phyloP scores from a whole-genome alignment of 768 basidiomycete species.

The Naganishia randhawae region DNA sequence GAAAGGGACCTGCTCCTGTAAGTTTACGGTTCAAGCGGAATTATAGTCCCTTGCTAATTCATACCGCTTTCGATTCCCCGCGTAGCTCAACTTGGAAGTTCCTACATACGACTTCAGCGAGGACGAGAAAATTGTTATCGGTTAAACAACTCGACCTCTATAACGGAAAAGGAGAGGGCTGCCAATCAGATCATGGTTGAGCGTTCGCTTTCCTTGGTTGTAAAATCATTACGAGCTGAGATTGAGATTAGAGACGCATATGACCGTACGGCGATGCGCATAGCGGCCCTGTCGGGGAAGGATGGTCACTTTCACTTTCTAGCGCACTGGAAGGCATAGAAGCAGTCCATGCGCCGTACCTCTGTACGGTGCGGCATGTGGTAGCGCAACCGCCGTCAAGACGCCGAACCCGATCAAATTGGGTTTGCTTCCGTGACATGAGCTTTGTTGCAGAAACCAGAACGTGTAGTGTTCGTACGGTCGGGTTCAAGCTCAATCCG shows the following conservation, averaged over 20 bases:
- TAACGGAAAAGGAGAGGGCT: neutral
- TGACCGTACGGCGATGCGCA: neutral
- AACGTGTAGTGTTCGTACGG: too few relatives aligned
- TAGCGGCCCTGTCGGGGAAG: too few relatives aligned
- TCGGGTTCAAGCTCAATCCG: too few relatives aligned
- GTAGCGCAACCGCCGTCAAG: too few relatives aligned
- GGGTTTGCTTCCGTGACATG: too few relatives aligned
- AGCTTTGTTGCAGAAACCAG: too few relatives aligned
- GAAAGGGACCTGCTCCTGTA: constrained; percentile 94
- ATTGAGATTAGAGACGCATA: constrained; percentile 19
- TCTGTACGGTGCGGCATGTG: too few relatives aligned
- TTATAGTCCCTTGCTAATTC: neutral
- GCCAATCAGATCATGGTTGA: neutral
- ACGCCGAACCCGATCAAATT: too few relatives aligned
- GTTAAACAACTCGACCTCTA: constrained; percentile 55
- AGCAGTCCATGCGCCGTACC: too few relatives aligned
- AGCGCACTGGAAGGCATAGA: too few relatives aligned
- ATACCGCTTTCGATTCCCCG: constrained; percentile 22
- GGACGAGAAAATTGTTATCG: constrained; percentile 80
- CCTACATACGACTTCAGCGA: constrained; percentile 56
- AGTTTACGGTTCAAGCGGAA: constrained; percentile 46
- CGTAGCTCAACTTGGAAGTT: constrained; percentile 86
- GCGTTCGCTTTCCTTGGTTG: constrained; percentile 18
- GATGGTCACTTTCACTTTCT: too few relatives aligned
- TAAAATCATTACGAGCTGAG: constrained; percentile 20